A percentile compares a stretch with the other conserved stretches of the same genome.
Conservation (phyloP, 768 basidiomycete genomes). For the Lactarius quietus region DNA sequence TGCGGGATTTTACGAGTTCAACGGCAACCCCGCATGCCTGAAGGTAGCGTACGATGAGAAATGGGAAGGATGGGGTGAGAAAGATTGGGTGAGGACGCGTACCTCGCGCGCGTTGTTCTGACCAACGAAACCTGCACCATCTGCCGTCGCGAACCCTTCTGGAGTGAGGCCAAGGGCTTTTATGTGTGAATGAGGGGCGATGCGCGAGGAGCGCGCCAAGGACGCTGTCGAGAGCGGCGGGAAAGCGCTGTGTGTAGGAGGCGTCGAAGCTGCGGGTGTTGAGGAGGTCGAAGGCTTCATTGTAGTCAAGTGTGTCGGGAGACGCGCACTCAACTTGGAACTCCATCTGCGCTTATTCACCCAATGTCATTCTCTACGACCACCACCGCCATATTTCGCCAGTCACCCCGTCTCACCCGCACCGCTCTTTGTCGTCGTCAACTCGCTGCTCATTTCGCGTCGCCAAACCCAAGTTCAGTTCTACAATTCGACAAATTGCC, state of each 20-base stretch:
- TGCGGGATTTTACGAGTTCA: constrained; percentile 85
- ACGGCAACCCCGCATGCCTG: constrained; percentile 91
- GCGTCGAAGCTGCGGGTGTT: constrained; percentile 30
- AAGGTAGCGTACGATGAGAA: background rate
- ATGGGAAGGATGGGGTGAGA: background rate
- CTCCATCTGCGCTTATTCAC: background rate
- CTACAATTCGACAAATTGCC: background rate
- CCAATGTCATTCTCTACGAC: background rate
- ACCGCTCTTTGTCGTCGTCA: background rate
- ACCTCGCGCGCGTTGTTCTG: constrained; percentile 91
- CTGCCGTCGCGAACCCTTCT: constrained; percentile 72
- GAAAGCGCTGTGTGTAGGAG: constrained; percentile 60
- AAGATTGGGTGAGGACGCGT: constrained; percentile 21
- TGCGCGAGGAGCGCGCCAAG: constrained; percentile 67
- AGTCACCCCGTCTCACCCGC: background rate
- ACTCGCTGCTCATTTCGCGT: background rate
- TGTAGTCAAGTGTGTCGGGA: background rate
- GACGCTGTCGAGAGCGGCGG: constrained; percentile 62
- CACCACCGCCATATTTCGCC: background rate
- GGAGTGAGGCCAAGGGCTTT: constrained; percentile 88
- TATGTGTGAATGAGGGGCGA: constrained; percentile 93
- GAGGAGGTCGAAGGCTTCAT: constrained; percentile 26
- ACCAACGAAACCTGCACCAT: constrained; percentile 86
- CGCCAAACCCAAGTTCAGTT: background rate
- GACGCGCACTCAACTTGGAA: background rate